These are phyloP conservation scores for Eucommia ulmoides DNA, from an alignment of 257 asterid genomes.

Conservation along the genomic window DNA sequence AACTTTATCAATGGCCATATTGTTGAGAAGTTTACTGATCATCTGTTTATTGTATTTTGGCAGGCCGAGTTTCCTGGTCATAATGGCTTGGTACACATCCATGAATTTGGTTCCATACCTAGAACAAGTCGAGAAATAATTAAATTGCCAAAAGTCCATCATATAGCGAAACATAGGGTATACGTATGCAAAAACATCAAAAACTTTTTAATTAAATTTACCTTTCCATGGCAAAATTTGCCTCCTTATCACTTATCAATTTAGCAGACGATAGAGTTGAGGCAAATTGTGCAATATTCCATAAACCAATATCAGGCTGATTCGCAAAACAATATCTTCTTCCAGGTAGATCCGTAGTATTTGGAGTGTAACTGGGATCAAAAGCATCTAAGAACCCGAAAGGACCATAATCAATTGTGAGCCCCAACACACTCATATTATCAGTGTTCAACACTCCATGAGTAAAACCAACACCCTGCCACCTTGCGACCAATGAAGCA, in stretches of 20 bases:
- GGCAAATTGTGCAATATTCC: slow-evolving; percentile 88
- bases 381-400: slow-evolving; percentile 96
- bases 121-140: slow-evolving; percentile 8
- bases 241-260: slow-evolving; percentile 66
- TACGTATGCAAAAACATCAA: no score
- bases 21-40: slow-evolving; percentile 80
- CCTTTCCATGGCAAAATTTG: slow-evolving; percentile 90
- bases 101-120: slow-evolving; percentile 90
- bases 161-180: no score
- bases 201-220: no score
- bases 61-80: slow-evolving; percentile 90
- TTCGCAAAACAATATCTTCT: slow-evolving; percentile 94
- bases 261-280: slow-evolving; percentile 62
- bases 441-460: slow-evolving; percentile 98
- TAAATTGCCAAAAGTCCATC: slow-evolving; percentile 11
- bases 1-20: slow-evolving; percentile 95
- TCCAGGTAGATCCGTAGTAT: slow-evolving; percentile 98
- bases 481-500: slow-evolving; percentile 75
- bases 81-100: slow-evolving; percentile 90
- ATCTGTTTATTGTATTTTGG: slow-evolving; percentile 79
- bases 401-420: slow-evolving; percentile 96
- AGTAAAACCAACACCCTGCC: slow-evolving; percentile 99
- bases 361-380: slow-evolving; percentile 98
- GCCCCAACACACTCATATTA: slow-evolving; percentile 94
- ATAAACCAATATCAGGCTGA: slow-evolving; percentile 94